phyloP scores from a whole-genome alignment of 148 eudicot genomes.

The Heliosperma pusillum region DNA sequence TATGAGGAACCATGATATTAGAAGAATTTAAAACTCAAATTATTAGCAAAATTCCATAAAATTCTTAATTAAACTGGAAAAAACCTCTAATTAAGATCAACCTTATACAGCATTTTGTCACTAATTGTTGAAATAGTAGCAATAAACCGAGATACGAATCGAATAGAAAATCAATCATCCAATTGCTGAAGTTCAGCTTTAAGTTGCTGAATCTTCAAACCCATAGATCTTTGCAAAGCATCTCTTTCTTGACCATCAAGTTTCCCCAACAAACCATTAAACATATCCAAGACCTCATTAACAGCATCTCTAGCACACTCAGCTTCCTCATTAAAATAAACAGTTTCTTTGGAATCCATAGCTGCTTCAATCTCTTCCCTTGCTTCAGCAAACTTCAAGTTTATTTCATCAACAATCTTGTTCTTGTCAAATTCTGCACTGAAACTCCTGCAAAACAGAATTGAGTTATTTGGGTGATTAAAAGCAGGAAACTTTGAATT shows the following conservation, averaged over 20 bases:
- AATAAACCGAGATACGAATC: neutral
- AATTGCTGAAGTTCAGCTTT: slow-evolving; percentile 89
- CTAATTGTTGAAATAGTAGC: neutral
- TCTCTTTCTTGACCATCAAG: slow-evolving; percentile 52
- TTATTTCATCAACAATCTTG: slow-evolving; percentile 69
- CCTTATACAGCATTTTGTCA: neutral
- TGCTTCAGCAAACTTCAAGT: slow-evolving; percentile 85
- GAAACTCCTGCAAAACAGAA: slow-evolving; percentile 29
- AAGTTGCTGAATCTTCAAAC: slow-evolving; percentile 92
- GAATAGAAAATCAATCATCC: slow-evolving; percentile 46
- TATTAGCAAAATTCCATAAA: neutral
- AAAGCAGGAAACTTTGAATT: slow-evolving; percentile 21
- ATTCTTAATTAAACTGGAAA: slow-evolving; percentile 12
- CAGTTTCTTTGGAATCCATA: slow-evolving; percentile 91
- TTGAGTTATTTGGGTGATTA: slow-evolving; percentile 22
- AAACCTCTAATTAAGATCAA: neutral
- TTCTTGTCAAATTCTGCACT: slow-evolving; percentile 43
- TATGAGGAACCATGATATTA: neutral
- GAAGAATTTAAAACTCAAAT: neutral
- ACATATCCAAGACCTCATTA: slow-evolving; percentile 67
- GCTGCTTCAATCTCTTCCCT: slow-evolving; percentile 95
- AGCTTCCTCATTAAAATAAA: slow-evolving; percentile 88
- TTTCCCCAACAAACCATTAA: slow-evolving; percentile 52
- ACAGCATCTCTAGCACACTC: slow-evolving; percentile 82
- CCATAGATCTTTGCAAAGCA: slow-evolving; percentile 78